Conservation (phyloP, 257 asterid species). For the Vinca minor region DNA sequence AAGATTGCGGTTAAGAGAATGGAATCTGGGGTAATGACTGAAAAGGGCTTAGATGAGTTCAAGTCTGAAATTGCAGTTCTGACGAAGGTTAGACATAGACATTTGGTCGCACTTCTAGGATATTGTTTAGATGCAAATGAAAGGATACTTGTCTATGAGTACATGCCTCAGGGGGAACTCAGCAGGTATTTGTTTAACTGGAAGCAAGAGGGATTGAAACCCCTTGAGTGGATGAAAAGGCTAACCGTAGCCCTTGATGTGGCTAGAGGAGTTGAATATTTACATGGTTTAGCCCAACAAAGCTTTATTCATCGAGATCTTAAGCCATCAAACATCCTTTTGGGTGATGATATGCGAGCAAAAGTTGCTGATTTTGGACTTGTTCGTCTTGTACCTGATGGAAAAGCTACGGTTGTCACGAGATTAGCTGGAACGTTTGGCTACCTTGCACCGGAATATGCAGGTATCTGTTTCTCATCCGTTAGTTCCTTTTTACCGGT, state of each 20-base stretch:
- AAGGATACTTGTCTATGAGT: slow-evolving; percentile 69
- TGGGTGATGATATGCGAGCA: slow-evolving; percentile 89
- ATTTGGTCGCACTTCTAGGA: slow-evolving; percentile 74
- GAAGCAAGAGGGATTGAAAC: slow-evolving; percentile 63
- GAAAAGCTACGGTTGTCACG: slow-evolving; percentile 69
- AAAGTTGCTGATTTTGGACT: slow-evolving; percentile 92
- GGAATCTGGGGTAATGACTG: slow-evolving; percentile 72
- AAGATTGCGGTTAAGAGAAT: slow-evolving; percentile 81
- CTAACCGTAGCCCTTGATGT: slow-evolving; percentile 67
- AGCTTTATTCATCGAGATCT: slow-evolving; percentile 87
- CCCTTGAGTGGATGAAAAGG: slow-evolving; percentile 85
- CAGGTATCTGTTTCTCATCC: slow-evolving; percentile 21
- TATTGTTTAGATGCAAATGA: slow-evolving; percentile 72
- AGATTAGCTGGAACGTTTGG: slow-evolving; percentile 84
- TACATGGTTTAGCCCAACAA: slow-evolving; percentile 82
- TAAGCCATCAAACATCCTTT: slow-evolving; percentile 77
- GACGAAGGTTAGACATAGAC: slow-evolving; percentile 82
- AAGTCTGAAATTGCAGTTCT: slow-evolving; percentile 81
- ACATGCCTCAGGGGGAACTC: slow-evolving; percentile 89
- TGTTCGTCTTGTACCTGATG: slow-evolving; percentile 83
- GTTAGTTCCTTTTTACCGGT: neutral
- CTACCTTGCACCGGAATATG: slow-evolving; percentile 85
- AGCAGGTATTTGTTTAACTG: slow-evolving; percentile 62
- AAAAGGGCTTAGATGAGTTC: slow-evolving; percentile 76
- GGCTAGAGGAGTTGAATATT: slow-evolving; percentile 79